Conservation (phyloP, 1,284 basidiomycete species). For the Somion occarium region DNA sequence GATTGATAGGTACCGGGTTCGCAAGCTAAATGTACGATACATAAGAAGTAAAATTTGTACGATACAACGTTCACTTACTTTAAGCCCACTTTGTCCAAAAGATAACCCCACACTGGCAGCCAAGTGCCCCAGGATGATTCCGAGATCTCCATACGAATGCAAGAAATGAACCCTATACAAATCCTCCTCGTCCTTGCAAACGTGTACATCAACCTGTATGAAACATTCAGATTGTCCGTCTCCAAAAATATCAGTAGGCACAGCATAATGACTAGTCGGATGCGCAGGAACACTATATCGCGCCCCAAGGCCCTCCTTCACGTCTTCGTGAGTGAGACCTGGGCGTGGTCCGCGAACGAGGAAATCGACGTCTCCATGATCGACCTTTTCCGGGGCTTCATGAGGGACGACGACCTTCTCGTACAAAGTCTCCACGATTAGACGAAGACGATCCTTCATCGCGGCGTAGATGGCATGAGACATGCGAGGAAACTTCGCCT, state of each 20-base stretch:
- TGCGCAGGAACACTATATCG: conserved; percentile 39
- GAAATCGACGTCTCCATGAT: conserved; percentile 66
- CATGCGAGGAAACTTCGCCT: conserved; percentile 53
- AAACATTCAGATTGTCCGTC: conserved; percentile 2
- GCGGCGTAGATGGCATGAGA: conserved; percentile 44
- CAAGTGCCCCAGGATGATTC: conserved; percentile 59
- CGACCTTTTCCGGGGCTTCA: conserved; percentile 59
- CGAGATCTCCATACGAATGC: conserved; percentile 62
- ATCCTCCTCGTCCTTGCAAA: conserved; percentile 45
- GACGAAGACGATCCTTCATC: conserved; percentile 41
- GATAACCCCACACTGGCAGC: conserved; percentile 45
- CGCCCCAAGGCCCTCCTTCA: conserved; percentile 45
- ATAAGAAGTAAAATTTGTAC: conserved; percentile 29
- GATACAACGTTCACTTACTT: conserved; percentile 34
- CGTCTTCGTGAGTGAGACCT: conserved; percentile 32
- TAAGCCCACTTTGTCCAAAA: conserved; percentile 50
- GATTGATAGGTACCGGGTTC: conserved; percentile 20
- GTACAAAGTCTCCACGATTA: conserved; percentile 42
- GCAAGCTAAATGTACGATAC: conserved; percentile 19
- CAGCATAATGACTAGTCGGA: conserved; percentile 58
- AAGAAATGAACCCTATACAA: conserved; percentile 48
- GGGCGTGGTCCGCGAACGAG: conserved; percentile 41
- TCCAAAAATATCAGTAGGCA: conserved; percentile 32
- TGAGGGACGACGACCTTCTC: conserved; percentile 44
- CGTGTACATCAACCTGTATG: conserved; percentile 55